Conservation (phyloP, 805 yeast genomes). For the Ogataea methanolica region DNA sequence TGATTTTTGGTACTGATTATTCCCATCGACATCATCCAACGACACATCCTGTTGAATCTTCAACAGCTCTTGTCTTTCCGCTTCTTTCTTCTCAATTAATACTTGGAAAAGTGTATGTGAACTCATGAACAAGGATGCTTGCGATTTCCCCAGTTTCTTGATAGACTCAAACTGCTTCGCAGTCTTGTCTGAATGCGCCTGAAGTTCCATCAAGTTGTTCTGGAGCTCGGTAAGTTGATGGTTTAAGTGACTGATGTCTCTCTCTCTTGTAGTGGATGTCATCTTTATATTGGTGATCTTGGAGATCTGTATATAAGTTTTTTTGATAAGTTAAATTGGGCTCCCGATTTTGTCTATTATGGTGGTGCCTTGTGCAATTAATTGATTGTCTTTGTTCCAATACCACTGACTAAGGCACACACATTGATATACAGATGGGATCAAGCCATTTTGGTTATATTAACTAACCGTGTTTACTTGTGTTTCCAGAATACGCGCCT, state of each 20-base stretch:
- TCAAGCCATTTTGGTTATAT: too few relatives aligned
- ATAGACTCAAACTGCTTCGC: constrained; percentile 24
- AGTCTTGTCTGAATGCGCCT: constrained; percentile 17
- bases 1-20: not conserved
- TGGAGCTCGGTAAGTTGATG: constrained; percentile 20
- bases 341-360: too few relatives aligned
- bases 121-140: constrained; percentile 27
- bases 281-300: not conserved
- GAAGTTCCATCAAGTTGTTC: constrained; percentile 17
- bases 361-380: too few relatives aligned
- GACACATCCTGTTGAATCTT: constrained; percentile 7
- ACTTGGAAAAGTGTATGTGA: constrained; percentile 28
- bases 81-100: constrained; percentile 24
- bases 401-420: too few relatives aligned
- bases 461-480: too few relatives aligned
- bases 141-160: constrained; percentile 24
- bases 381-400: too few relatives aligned
- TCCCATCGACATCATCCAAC: constrained; percentile 1
- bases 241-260: constrained; percentile 17
- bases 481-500: too few relatives aligned
- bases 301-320: too few relatives aligned
- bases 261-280: constrained; percentile 14
- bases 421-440: too few relatives aligned
- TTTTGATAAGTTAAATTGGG: too few relatives aligned
- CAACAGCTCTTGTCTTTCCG: constrained; percentile 11